A percentile compares a stretch with the other conserved stretches of the same genome.
phyloP scores from a whole-genome alignment of 495 filamentous ascomycete genomes.

The Penicillium steckii region DNA sequence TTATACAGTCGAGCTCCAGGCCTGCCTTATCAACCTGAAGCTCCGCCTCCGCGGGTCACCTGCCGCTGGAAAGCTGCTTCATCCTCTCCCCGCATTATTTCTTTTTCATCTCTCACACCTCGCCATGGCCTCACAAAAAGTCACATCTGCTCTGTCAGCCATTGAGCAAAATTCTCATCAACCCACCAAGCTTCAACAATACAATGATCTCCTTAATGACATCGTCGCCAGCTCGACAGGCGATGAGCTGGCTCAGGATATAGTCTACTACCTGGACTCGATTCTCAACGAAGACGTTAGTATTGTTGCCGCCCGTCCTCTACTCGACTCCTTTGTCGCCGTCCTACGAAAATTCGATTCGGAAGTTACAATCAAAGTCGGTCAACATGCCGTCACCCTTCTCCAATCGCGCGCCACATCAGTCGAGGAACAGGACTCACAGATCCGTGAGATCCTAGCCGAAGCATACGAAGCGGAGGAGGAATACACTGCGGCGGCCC shows the following conservation, averaged over 20 bases:
- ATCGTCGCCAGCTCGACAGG: slow-evolving; percentile 58
- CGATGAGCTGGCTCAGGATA: slow-evolving; percentile 56
- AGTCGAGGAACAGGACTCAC: slow-evolving; percentile 80
- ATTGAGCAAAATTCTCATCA: slow-evolving; percentile 53
- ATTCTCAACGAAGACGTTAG: slow-evolving; percentile 68
- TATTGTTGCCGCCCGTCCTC: slow-evolving; percentile 69
- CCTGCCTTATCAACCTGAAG: too few relatives aligned
- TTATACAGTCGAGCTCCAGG: too few relatives aligned
- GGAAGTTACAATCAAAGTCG: slow-evolving; percentile 67
- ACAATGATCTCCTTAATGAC: slow-evolving; percentile 63
- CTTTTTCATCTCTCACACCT: background rate
- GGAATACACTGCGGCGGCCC: slow-evolving; percentile 75
- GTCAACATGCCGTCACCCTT: slow-evolving; percentile 62
- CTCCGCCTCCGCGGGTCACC: slow-evolving; percentile 8
- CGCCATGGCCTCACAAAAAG: slow-evolving; percentile 58
- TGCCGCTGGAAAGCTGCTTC: background rate
- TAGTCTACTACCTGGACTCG: slow-evolving; percentile 66
- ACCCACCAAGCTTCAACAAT: slow-evolving; percentile 56
- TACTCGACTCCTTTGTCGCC: slow-evolving; percentile 66
- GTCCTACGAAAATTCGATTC: slow-evolving; percentile 55
- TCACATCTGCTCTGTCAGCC: slow-evolving; percentile 52
- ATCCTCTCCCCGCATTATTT: background rate
- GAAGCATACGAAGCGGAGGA: slow-evolving; percentile 79
- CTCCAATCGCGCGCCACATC: slow-evolving; percentile 67
- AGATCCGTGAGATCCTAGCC: slow-evolving; percentile 77